These are phyloP conservation scores for Quaeritorhiza haematococci DNA, from an alignment of 371 early-diverging fungal species.

Conservation along the genomic window DNA sequence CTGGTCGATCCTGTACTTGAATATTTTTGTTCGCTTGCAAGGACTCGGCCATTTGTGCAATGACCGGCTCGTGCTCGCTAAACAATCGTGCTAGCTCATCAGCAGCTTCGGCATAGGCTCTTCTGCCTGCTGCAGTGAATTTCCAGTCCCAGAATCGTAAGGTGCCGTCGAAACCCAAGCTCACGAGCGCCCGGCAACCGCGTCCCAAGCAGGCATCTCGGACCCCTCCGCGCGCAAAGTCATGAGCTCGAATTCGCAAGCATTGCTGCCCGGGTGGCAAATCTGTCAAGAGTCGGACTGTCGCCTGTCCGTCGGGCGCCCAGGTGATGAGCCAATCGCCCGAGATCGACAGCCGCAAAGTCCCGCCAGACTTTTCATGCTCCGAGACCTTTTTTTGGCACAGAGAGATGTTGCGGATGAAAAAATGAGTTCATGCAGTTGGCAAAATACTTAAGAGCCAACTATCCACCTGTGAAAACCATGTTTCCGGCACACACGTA, in stretches of 20 bases:
- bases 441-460: no score
- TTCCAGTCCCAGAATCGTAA: conserved; percentile 40
- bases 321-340: conserved; percentile 36
- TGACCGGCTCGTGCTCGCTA: not conserved
- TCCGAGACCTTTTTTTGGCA: conserved; percentile 27
- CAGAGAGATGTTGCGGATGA: no score
- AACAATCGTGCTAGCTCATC: conserved; percentile 21
- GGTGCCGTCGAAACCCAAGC: conserved; percentile 28
- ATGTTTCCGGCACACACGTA: not conserved
- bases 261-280: conserved; percentile 37
- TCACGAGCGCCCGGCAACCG: conserved; percentile 26
- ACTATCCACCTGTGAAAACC: no score
- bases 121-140: conserved; percentile 21
- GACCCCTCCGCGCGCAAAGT: conserved; percentile 33
- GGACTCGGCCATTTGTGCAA: not conserved
- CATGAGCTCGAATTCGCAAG: conserved; percentile 33
- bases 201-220: conserved; percentile 18
- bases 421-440: no score
- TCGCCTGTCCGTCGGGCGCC: conserved; percentile 35
- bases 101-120: conserved; percentile 33
- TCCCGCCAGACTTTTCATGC: conserved; percentile 21
- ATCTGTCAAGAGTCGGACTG: conserved; percentile 35
- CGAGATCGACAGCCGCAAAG: conserved; percentile 16
- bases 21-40: not conserved
- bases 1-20: not conserved